Percentiles rank a stretch among this genome's conserved stretches.
Conservation (phyloP, 257 asterid genomes). For the Hygrophila difformis region DNA sequence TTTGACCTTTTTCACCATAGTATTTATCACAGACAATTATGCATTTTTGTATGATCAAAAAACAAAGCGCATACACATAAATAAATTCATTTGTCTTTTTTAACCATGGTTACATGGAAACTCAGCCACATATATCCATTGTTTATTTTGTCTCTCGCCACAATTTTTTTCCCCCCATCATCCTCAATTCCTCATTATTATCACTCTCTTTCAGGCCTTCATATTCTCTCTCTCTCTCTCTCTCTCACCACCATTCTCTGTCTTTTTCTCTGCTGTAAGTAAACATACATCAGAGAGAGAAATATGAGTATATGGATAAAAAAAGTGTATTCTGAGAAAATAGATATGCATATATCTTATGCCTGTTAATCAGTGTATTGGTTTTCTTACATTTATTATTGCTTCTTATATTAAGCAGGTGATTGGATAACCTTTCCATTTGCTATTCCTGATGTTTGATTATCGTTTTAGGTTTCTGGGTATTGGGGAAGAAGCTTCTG, state of each 20-base stretch:
- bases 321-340: neutral
- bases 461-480: too few species aligned
- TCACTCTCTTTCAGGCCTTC: conserved; percentile 10
- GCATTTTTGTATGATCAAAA: too few species aligned
- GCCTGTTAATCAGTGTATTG: too few species aligned
- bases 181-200: conserved; percentile 5
- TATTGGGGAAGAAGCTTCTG: neutral
- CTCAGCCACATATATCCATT: conserved; percentile 24
- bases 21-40: too few species aligned
- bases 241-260: conserved; percentile 8
- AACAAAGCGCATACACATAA: neutral
- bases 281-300: neutral
- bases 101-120: conserved; percentile 31
- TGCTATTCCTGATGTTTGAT: too few species aligned
- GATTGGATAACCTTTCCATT: neutral
- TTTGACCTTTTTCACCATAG: too few species aligned
- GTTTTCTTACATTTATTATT: too few species aligned
- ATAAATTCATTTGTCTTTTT: neutral
- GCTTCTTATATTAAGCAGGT: neutral
- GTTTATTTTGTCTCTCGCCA: conserved; percentile 15
- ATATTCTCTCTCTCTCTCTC: conserved; percentile 9
- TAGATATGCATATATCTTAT: neutral
- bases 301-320: neutral
- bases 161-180: conserved; percentile 23
- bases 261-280: too few species aligned